Conservation (phyloP, 441 rosid species). For the Breynia disticha region DNA sequence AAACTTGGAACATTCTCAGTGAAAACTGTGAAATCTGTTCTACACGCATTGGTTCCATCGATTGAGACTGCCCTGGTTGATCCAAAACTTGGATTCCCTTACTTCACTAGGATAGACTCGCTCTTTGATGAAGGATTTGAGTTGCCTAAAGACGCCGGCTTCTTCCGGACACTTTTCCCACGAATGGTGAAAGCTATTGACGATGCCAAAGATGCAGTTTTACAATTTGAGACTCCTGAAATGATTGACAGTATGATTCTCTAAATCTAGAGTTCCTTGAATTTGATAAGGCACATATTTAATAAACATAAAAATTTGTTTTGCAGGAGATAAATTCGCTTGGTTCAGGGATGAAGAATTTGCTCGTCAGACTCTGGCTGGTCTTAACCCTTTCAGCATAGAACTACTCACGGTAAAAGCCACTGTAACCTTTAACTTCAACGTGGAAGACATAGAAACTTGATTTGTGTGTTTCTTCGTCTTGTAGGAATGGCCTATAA, state of each 20-base stretch:
- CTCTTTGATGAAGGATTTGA: slow-evolving; percentile 42
- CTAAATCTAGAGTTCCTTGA: neutral
- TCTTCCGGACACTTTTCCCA: slow-evolving; percentile 53
- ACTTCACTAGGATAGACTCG: slow-evolving; percentile 36
- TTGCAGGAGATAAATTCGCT: slow-evolving; percentile 49
- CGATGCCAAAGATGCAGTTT: slow-evolving; percentile 26
- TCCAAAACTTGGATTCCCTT: slow-evolving; percentile 29
- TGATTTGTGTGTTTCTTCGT: no score
- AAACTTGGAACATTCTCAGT: slow-evolving; percentile 43
- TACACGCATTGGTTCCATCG: slow-evolving; percentile 42
- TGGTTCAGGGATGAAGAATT: slow-evolving; percentile 73
- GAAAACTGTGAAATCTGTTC: slow-evolving; percentile 39
- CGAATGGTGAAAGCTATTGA: slow-evolving; percentile 31
- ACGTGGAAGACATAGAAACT: no score
- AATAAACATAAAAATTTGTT: no score
- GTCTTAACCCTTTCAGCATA: slow-evolving; percentile 49
- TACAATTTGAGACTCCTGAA: slow-evolving; percentile 47
- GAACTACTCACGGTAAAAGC: slow-evolving; percentile 48
- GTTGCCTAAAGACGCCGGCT: slow-evolving; percentile 30
- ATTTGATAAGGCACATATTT: no score
- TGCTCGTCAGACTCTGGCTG: slow-evolving; percentile 63
- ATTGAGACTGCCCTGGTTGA: slow-evolving; percentile 29
- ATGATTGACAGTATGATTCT: slow-evolving; percentile 38
- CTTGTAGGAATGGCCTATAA: slow-evolving; percentile 71
- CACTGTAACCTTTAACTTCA: no score